Percentiles rank a stretch among this genome's conserved stretches.
Conservation (phyloP, 805 yeast species). For the Kodamaea leandrae region DNA sequence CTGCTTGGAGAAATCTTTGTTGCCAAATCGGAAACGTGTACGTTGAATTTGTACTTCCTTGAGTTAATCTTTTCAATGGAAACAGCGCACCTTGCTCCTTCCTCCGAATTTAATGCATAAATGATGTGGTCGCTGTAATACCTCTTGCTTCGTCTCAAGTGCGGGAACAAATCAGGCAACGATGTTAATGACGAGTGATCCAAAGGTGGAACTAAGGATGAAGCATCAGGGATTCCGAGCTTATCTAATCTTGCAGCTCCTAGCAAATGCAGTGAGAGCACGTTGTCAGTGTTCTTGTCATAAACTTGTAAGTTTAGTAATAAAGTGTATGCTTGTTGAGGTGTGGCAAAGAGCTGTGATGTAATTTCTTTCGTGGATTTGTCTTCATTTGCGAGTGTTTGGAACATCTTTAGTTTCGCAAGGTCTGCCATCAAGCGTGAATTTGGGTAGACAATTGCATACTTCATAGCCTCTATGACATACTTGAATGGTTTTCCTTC, state of each 20-base stretch:
- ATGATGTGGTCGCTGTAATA: conserved; percentile 30
- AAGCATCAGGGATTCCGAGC: conserved; percentile 19
- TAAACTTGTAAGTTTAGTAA: conserved; percentile 23
- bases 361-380: no score
- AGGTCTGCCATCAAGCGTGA: conserved; percentile 12
- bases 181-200: conserved; percentile 1
- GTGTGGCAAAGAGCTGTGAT: conserved; percentile 9
- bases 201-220: conserved; percentile 16
- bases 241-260: conserved; percentile 19
- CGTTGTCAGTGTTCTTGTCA: conserved; percentile 26
- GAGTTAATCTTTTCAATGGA: conserved; percentile 38
- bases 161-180: conserved; percentile 28
- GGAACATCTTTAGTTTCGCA: neutral
- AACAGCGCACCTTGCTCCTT: conserved; percentile 12
- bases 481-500: conserved; percentile 25
- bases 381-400: conserved; percentile 2
- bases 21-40: conserved; percentile 45
- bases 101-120: conserved; percentile 23
- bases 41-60: conserved; percentile 31
- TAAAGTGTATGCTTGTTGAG: conserved; percentile 11
- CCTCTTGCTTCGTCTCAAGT: conserved; percentile 23
- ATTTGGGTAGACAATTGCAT: conserved; percentile 34
- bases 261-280: conserved; percentile 25
- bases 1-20: conserved; percentile 32
- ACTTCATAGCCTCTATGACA: conserved; percentile 29